Base-by-base conservation (phyloP, 1,284 basidiomycete genomes). In the Cystobasidium sp. region DNA sequence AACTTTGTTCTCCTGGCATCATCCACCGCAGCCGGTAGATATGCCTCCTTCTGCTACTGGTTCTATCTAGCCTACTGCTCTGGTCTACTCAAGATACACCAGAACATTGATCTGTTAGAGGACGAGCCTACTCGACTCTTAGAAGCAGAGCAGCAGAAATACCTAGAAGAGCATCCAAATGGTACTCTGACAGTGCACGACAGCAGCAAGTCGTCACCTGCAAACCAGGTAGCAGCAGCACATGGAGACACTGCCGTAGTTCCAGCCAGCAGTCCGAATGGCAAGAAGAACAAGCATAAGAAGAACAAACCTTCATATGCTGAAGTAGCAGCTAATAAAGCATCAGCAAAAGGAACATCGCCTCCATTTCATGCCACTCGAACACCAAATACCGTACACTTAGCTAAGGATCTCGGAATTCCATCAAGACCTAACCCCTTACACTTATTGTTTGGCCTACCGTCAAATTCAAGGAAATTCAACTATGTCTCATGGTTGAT, bases 401-500 rank as follows among this genome's bases (percentile, higher is more conserved):
- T 68, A 16, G 66, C 66, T n/a, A 56, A 51, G 41, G 58, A 47
- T 9, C 41, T 66, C 10, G 58, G 58, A 16, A 56, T 68, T 7
- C 75, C 70, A 14, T 65, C 69, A 41, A 22, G 62, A 24, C 74
- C 74, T 18, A 53, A 62, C 24, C 56, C 62, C 3, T 14, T 76
- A 18, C 43, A 63, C 20, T 47, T 76, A 39, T 12, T 76, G 7
- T 39, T 59, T 20, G 75, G 75, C 5, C 22, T 44, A 31, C 58
- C 47, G 37, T 46, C 70, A 20, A 39, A 43, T 14, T 68, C 63
- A 12, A 31, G 53, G 20, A 31, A 55, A 43, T 62, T 68, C 70
- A 76, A 79, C 72, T 64, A 55, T 10, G 3, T 73, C 64, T 44
- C 67, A 6, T 63, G 76, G 31, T 55, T 18, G 10, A 52, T 77